These are phyloP conservation scores for Fermentozyma sake DNA, from an alignment of 1,139 yeast genomes.

Conservation along the genomic window DNA sequence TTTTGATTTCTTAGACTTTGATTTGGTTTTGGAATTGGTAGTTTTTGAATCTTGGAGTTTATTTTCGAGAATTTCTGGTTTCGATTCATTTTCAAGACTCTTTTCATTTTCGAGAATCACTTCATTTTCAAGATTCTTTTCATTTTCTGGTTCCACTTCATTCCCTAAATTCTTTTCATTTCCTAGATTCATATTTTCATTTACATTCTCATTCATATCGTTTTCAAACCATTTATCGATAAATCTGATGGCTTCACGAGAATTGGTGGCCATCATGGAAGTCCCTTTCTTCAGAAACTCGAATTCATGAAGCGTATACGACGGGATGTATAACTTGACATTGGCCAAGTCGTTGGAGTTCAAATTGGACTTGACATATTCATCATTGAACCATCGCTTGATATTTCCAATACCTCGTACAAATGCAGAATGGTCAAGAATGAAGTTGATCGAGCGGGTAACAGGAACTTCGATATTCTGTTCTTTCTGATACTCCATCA, in stretches of 20 bases:
- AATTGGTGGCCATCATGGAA: slow-evolving; percentile 52
- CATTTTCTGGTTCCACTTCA: too few relatives aligned
- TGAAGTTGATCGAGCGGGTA: slow-evolving; percentile 27
- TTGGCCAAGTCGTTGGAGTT: slow-evolving; percentile 14
- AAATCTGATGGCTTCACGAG: slow-evolving; percentile 53
- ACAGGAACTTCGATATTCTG: not conserved
- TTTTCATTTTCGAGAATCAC: too few relatives aligned
- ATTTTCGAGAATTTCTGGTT: too few relatives aligned
- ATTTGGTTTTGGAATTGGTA: too few relatives aligned
- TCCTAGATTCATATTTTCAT: too few relatives aligned
- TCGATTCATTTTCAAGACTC: too few relatives aligned
- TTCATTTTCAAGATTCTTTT: too few relatives aligned
- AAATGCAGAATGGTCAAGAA: slow-evolving; percentile 56
- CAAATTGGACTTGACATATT: slow-evolving; percentile 23
- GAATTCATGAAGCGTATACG: slow-evolving; percentile 54
- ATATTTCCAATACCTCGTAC: slow-evolving; percentile 57
- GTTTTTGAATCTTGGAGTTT: too few relatives aligned
- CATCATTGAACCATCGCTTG: slow-evolving; percentile 51
- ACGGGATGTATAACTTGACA: slow-evolving; percentile 42
- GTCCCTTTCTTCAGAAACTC: slow-evolving; percentile 51
- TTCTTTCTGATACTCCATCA: slow-evolving; percentile 1
- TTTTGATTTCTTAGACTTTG: too few relatives aligned
- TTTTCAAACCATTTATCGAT: slow-evolving; percentile 40
- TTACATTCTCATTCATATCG: too few relatives aligned
- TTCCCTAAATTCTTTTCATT: slow-evolving; percentile 9